Conservation (phyloP, 352 stramenopile species). For the Phytophthora foliorum region DNA sequence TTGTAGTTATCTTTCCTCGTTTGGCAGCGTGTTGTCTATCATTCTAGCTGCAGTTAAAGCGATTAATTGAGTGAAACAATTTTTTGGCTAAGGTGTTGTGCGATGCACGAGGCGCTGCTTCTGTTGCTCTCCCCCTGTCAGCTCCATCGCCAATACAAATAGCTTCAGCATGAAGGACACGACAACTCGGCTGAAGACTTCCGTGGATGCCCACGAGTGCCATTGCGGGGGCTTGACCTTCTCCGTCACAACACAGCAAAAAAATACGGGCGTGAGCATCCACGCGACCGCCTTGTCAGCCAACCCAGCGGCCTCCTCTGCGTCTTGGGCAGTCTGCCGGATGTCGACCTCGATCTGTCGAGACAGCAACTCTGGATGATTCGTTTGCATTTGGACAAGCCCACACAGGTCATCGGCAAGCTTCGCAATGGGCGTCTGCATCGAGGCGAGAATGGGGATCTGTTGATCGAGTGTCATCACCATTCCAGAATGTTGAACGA, state of each 20-base stretch:
- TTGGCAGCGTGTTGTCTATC: no score
- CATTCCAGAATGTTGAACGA: slow-evolving; percentile 7
- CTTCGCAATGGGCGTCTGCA: slow-evolving; percentile 4
- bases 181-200: slow-evolving; percentile 51
- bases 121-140: background rate
- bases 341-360: background rate
- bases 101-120: background rate
- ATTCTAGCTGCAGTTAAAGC: no score
- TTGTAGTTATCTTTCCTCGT: no score
- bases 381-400: slow-evolving; percentile 7
- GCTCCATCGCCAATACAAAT: slow-evolving; percentile 28
- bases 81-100: background rate
- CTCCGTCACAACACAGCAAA: slow-evolving; percentile 53
- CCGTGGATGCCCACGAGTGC: slow-evolving; percentile 35
- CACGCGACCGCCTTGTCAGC: slow-evolving; percentile 45
- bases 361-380: slow-evolving; percentile 7
- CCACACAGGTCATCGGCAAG: slow-evolving; percentile 1
- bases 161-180: slow-evolving; percentile 56
- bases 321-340: background rate
- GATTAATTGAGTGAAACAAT: no score
- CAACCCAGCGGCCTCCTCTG: slow-evolving; percentile 6
- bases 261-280: slow-evolving; percentile 53
- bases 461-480: slow-evolving; percentile 6
- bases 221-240: slow-evolving; percentile 19
- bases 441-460: slow-evolving; percentile 2